These are phyloP conservation scores for Citrus maxima DNA, from an alignment of 345 rosid species.

Conservation along the genomic window DNA sequence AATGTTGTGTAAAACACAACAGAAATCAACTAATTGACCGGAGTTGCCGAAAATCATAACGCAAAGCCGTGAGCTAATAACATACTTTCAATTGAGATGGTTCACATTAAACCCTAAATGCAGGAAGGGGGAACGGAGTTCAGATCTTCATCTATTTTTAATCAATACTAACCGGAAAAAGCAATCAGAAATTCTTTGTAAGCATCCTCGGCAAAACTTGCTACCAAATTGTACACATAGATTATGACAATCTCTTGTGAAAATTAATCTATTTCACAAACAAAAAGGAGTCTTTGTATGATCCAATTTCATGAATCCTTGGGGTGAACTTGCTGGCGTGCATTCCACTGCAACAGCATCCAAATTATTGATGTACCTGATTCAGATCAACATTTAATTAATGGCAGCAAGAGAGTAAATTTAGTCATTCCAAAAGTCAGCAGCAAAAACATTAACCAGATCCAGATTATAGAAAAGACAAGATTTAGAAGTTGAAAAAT, in stretches of 20 bases:
- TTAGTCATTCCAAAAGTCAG: neutral
- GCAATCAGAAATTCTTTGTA: neutral
- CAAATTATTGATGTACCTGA: slow-evolving; percentile 82
- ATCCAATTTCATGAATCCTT: slow-evolving; percentile 22
- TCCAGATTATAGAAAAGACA: neutral
- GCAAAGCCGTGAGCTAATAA: neutral
- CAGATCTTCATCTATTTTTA: neutral
- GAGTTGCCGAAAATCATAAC: neutral
- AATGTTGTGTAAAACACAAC: too few relatives aligned
- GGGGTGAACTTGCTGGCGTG: slow-evolving; percentile 29
- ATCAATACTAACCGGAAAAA: neutral
- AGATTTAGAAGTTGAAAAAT: neutral
- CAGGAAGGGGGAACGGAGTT: neutral
- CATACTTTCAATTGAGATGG: neutral
- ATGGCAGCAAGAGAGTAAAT: neutral
- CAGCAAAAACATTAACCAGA: neutral
- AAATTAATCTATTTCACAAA: neutral
- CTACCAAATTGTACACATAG: neutral
- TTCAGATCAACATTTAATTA: neutral
- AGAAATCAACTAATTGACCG: neutral
- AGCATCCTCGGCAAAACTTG: neutral
- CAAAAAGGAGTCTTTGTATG: neutral
- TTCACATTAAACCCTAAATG: neutral
- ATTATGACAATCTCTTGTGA: neutral
- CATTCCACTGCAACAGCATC: slow-evolving; percentile 88